Conservation (phyloP, 2,329 filamentous ascomycete genomes). For the Ophiostoma pallidulum region DNA sequence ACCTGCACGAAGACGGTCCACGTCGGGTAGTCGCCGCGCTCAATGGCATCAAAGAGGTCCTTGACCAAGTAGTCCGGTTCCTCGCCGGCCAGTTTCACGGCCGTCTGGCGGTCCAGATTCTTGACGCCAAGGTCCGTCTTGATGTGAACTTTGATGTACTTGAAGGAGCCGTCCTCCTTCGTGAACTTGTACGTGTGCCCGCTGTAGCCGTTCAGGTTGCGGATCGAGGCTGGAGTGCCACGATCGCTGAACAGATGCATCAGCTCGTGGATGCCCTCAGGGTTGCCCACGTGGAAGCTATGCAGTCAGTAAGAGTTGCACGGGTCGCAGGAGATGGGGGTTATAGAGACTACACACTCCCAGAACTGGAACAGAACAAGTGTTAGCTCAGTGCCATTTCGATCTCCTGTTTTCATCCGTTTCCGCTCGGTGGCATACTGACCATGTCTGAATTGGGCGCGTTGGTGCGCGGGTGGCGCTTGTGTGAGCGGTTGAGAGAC, state of each 20-base stretch:
- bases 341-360: no score
- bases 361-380: no score
- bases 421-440: slow-evolving; percentile 21
- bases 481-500: slow-evolving; percentile 35
- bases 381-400: no score
- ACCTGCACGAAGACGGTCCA: slow-evolving; percentile 46
- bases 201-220: slow-evolving; percentile 36
- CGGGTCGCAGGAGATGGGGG: no score
- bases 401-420: no score
- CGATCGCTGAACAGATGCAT: slow-evolving; percentile 43
- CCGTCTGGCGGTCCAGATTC: not conserved
- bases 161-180: slow-evolving; percentile 20
- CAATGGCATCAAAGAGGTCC: not conserved
- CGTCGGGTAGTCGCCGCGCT: slow-evolving; percentile 25
- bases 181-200: slow-evolving; percentile 40
- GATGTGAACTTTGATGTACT: slow-evolving; percentile 14
- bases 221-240: slow-evolving; percentile 37
- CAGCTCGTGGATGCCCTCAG: slow-evolving; percentile 39
- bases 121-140: slow-evolving; percentile 11
- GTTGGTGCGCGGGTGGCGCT: slow-evolving; percentile 34
- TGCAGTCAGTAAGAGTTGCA: no score
- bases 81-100: slow-evolving; percentile 6
- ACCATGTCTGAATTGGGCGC: slow-evolving; percentile 35
- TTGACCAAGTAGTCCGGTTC: slow-evolving; percentile 1
- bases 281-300: slow-evolving; percentile 31